Conservation (phyloP, 768 basidiomycete genomes). For the Mycena olivaceomarginata region DNA sequence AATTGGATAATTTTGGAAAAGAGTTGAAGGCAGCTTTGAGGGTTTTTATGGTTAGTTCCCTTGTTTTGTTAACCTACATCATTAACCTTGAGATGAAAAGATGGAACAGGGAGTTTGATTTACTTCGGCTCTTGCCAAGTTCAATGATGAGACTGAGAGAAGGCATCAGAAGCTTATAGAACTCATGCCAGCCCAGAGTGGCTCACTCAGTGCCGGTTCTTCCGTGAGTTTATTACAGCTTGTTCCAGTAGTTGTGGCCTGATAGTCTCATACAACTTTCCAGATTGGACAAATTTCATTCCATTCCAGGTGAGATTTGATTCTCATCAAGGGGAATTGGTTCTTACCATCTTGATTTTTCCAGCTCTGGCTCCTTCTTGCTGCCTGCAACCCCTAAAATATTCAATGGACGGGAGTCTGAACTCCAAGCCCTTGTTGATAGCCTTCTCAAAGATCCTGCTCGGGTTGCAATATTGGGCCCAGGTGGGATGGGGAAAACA, state of each 20-base stretch:
- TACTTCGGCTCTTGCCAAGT: not conserved
- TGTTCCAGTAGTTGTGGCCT: too few species aligned
- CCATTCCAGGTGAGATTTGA: not conserved
- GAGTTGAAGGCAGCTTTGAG: not conserved
- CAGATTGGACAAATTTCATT: not conserved
- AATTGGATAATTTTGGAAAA: not conserved
- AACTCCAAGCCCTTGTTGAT: not conserved
- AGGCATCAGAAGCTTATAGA: conserved; percentile 24
- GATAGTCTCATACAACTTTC: too few species aligned
- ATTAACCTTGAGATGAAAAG: not conserved
- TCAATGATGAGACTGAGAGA: not conserved
- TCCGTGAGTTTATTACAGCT: not conserved
- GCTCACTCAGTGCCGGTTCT: not conserved
- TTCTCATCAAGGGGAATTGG: not conserved
- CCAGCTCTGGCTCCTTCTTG: not conserved
- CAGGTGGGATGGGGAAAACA: not conserved
- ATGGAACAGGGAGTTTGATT: conserved; percentile 1
- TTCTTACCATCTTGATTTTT: not conserved
- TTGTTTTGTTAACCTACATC: too few species aligned
- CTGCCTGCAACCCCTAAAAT: not conserved
- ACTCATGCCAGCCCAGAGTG: conserved; percentile 11
- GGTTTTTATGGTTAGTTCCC: too few species aligned
- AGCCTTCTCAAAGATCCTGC: not conserved
- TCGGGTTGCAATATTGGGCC: not conserved
- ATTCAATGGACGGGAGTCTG: not conserved